These are phyloP conservation scores for Elongisporangium prolatum DNA, from an alignment of 352 stramenopile species.

Conservation along the genomic window DNA sequence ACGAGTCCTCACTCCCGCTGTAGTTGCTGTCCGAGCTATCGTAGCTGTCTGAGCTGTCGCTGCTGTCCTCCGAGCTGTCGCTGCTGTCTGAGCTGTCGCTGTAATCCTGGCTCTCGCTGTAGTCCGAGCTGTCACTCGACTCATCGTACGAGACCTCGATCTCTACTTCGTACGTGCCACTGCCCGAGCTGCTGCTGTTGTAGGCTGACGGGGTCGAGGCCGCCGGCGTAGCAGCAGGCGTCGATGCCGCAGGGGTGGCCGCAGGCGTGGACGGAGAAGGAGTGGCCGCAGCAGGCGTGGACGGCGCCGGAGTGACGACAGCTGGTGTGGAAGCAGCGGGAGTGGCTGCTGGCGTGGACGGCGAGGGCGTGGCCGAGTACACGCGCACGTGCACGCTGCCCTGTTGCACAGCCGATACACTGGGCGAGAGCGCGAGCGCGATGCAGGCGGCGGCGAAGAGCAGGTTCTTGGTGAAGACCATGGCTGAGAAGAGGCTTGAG, in stretches of 20 bases:
- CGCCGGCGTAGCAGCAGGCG: not conserved
- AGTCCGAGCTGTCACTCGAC: not conserved
- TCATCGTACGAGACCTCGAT: not conserved
- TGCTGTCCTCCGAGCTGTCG: not conserved
- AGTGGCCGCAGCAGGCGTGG: not conserved
- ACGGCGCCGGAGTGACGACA: not conserved
- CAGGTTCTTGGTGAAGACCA: not conserved
- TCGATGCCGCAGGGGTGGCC: not conserved
- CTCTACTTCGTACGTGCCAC: not conserved
- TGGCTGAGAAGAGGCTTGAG: not conserved
- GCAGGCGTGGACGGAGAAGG: not conserved
- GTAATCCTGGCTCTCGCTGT: not conserved
- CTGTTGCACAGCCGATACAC: not conserved
- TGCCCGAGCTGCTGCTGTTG: not conserved
- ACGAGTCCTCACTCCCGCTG: not conserved
- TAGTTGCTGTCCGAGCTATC: not conserved
- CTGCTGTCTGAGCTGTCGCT: not conserved
- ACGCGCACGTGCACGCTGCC: not conserved
- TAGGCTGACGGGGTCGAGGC: not conserved
- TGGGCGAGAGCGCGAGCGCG: not conserved
- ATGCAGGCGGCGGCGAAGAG: not conserved
- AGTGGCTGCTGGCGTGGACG: not conserved
- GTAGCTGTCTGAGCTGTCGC: not conserved
- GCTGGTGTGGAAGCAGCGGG: not conserved
- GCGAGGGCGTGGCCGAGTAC: not conserved